Conservation (phyloP, 768 basidiomycete genomes). For the Trametes coccinea region DNA sequence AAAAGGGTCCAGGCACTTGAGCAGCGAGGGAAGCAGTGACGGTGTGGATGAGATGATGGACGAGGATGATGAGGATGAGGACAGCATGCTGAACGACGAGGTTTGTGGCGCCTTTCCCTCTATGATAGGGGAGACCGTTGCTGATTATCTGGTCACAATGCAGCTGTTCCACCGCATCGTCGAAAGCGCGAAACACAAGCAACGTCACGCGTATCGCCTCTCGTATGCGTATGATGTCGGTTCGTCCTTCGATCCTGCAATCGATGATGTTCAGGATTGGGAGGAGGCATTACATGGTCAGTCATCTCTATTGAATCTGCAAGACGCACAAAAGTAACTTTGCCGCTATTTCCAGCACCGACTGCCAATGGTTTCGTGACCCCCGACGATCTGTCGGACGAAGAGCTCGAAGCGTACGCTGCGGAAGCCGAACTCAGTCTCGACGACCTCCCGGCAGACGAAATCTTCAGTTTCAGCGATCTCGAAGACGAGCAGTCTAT, state of each 20-base stretch:
- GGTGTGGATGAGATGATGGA: slow-evolving; percentile 52
- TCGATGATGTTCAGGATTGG: slow-evolving; percentile 65
- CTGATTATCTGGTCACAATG: slow-evolving; percentile 34
- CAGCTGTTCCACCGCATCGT: slow-evolving; percentile 72
- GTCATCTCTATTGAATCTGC: slow-evolving; percentile 1
- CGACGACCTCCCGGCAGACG: slow-evolving; percentile 31
- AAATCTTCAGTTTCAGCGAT: slow-evolving; percentile 30
- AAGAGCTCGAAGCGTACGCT: slow-evolving; percentile 60
- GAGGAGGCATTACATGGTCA: slow-evolving; percentile 54
- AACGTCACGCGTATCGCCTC: slow-evolving; percentile 54
- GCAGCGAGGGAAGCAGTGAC: slow-evolving; percentile 51
- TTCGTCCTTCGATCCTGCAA: slow-evolving; percentile 72
- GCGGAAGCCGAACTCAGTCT: slow-evolving; percentile 44
- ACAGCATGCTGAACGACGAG: slow-evolving; percentile 63
- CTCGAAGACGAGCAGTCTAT: slow-evolving; percentile 26
- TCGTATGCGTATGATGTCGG: slow-evolving; percentile 72
- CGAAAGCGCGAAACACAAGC: slow-evolving; percentile 50
- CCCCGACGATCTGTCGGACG: slow-evolving; percentile 53
- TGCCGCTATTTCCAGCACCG: neutral
- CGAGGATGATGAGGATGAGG: slow-evolving; percentile 57
- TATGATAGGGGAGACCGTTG: neutral
- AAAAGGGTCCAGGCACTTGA: slow-evolving; percentile 31
- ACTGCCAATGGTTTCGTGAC: slow-evolving; percentile 27
- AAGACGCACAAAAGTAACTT: neutral
- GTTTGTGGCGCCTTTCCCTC: slow-evolving; percentile 33